Conservation (phyloP, 2,329 filamentous ascomycete genomes). For the Trichoderma endophyticum region DNA sequence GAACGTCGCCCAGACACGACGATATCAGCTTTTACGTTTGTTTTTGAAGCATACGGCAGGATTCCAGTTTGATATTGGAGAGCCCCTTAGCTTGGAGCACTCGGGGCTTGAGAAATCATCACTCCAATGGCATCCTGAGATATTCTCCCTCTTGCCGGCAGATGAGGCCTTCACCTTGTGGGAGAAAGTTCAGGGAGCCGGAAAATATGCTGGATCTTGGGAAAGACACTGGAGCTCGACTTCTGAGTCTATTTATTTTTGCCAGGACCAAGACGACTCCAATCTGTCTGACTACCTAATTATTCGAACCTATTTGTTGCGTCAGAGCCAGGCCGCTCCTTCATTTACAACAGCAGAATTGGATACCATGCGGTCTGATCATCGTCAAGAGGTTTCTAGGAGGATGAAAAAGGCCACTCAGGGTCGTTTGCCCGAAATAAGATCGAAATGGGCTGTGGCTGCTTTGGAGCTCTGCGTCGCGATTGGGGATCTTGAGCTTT, state of each 20-base stretch:
- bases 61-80: conserved; percentile 26
- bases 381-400: conserved; percentile 20
- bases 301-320: neutral
- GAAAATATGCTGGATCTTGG: neutral
- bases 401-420: conserved; percentile 26
- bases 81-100: neutral
- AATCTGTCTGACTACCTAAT: neutral
- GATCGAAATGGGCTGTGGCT: conserved; percentile 28
- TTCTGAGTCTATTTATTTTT: neutral
- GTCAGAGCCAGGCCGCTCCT: neutral
- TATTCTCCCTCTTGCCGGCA: neutral
- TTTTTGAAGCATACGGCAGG: conserved; percentile 22
- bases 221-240: no score
- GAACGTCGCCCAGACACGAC: neutral
- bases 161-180: neutral
- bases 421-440: conserved; percentile 23
- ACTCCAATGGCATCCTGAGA: neutral
- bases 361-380: neutral
- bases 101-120: neutral
- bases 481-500: conserved; percentile 23
- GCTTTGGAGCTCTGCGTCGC: conserved; percentile 30
- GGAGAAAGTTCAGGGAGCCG: neutral
- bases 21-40: conserved; percentile 27
- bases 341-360: neutral
- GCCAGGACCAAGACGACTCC: neutral